Evolutionary conservation across 495 filamentous ascomycete species (phyloP), one percentile per base, ranked within the genome.

Genomic region (Podospora sp.): DNA sequence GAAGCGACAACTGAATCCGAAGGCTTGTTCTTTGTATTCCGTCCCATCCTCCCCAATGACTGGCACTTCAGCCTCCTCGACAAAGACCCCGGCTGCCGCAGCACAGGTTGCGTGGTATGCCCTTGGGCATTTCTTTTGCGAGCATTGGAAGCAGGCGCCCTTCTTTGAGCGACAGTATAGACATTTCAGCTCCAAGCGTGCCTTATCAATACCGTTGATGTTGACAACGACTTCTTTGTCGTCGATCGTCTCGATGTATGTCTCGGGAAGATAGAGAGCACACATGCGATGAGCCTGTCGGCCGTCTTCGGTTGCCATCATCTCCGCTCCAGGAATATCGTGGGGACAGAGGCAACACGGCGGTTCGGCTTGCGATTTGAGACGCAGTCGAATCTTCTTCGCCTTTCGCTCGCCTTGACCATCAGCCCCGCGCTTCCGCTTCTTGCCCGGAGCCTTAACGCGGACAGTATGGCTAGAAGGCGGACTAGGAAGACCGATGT

Each of bases 61-160:
- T 0, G 91, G 90, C 56, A 94, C 87, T 26, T 90, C 85, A 16
- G 90, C 92, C 73, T 91, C 86, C 73, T 99, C 94, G 51, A 97
- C 90, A 69, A 94, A 87, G 9, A 98, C 94, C 49, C 96, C 95
- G 51, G 94, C 95, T 18, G 93, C 86, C 24, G 91, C 89, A 2
- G 95, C 94, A 73, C 95, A 99, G 16, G 93, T 98, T 1, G 94
- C 92, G 77, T 99, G 95, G 76, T 96, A 99, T 2, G 96, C 89
- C 66, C 94, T 84, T 25, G 91, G 91, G 76, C 95, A 99, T 77
- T 97, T 98, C 82, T 93, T 95, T 65, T 90, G 89, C 7, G 92
- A 95, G 80, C 95, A 99, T 77, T 99, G 95, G 82, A 99, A 97
- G 78, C 94, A 97, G 18, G 93, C 91, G 27, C 95, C 95, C 67